phyloP scores from a whole-genome alignment of 768 basidiomycete species.

The Polyporus arcularius region DNA sequence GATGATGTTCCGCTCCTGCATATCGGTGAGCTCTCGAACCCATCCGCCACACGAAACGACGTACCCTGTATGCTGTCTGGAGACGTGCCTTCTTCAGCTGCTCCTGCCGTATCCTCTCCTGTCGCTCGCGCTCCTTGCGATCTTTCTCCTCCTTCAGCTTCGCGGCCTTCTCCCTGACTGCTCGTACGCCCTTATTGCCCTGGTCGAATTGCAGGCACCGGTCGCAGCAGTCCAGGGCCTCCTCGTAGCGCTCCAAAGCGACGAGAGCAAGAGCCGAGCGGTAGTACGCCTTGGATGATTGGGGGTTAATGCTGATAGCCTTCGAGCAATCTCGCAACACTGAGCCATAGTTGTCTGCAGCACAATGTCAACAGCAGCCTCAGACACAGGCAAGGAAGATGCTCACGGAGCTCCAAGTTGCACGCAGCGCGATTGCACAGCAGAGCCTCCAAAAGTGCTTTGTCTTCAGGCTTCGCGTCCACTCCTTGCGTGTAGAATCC shows the following conservation, averaged over 20 bases:
- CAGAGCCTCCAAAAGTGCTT: conserved; percentile 59
- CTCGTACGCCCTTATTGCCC: conserved; percentile 54
- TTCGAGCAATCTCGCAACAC: conserved; percentile 85
- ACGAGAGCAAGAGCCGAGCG: conserved; percentile 80
- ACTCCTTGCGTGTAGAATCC: conserved; percentile 91
- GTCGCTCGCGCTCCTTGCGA: conserved; percentile 49
- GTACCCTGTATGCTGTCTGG: conserved; percentile 64
- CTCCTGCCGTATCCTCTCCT: conserved; percentile 50
- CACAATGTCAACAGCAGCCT: not conserved
- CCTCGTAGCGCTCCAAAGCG: conserved; percentile 71
- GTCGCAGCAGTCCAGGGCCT: conserved; percentile 81
- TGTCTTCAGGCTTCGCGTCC: conserved; percentile 77
- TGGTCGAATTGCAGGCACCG: conserved; percentile 64
- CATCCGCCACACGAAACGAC: conserved; percentile 22
- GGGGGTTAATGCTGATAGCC: conserved; percentile 61
- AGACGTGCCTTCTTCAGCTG: conserved; percentile 56
- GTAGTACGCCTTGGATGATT: conserved; percentile 82
- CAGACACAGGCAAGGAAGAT: not conserved
- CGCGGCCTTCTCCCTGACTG: conserved; percentile 48
- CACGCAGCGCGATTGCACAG: conserved; percentile 91
- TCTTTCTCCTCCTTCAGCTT: conserved; percentile 52
- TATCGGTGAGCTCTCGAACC: not conserved
- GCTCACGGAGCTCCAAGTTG: conserved; percentile 82
- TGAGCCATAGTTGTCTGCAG: conserved; percentile 81
- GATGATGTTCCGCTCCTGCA: conserved; percentile 75